Conservation (phyloP, 768 basidiomycete species). For the Leccinum disarticulatum region DNA sequence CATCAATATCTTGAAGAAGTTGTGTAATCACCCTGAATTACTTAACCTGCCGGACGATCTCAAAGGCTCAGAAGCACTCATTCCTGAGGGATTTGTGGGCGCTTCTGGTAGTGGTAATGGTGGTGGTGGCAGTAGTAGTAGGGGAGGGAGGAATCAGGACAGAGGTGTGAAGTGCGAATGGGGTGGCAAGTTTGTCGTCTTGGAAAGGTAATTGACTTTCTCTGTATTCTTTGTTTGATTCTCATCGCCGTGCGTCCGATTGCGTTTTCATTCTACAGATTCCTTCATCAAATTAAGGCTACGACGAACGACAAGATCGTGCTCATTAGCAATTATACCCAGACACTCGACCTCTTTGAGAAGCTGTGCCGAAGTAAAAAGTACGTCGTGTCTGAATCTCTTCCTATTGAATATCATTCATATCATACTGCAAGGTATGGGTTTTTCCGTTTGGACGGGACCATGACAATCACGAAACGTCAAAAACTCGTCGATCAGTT, state of each 20-base stretch:
- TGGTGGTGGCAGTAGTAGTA: constrained; percentile 35
- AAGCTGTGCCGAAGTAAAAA: constrained; percentile 83
- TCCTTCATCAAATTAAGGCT: constrained; percentile 77
- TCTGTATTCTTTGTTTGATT: neutral
- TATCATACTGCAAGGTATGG: constrained; percentile 61
- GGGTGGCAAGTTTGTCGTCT: constrained; percentile 89
- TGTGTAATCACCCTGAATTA: constrained; percentile 94
- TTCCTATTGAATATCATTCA: neutral
- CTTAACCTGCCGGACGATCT: constrained; percentile 84
- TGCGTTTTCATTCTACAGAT: constrained; percentile 44
- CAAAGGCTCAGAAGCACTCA: constrained; percentile 73
- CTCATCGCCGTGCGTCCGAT: neutral
- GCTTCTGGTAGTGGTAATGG: constrained; percentile 26
- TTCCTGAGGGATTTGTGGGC: constrained; percentile 80
- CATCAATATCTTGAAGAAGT: constrained; percentile 91
- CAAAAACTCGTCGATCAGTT: constrained; percentile 97
- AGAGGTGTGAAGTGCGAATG: constrained; percentile 67
- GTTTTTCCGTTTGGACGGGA: constrained; percentile 91
- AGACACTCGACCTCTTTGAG: constrained; percentile 92
- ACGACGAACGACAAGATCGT: constrained; percentile 94
- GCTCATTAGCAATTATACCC: constrained; percentile 94
- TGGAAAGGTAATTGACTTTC: constrained; percentile 67
- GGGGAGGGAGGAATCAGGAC: constrained; percentile 41
- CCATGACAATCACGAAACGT: constrained; percentile 87
- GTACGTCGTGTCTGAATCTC: constrained; percentile 39